Conservation (phyloP, 176 grass and related monocot species). For the Lolium rigidum region DNA sequence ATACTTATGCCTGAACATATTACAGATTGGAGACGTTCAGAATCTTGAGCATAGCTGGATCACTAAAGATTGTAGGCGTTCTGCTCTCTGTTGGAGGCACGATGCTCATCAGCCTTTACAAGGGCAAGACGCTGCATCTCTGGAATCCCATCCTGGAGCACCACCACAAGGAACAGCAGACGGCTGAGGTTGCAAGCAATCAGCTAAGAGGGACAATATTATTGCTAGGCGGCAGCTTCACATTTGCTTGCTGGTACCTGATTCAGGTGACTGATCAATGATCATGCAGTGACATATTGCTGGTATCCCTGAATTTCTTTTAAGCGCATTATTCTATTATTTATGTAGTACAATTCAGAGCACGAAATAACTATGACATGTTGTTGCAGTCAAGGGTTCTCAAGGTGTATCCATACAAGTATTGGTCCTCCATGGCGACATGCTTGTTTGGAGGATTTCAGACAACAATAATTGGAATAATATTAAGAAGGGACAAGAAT, state of each 20-base stretch:
- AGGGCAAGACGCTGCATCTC: conserved; percentile 52
- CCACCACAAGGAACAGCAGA: background rate
- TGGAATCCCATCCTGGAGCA: conserved; percentile 44
- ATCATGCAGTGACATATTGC: background rate
- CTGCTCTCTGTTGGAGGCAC: conserved; percentile 52
- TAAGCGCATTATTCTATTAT: background rate
- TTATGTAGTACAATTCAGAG: background rate
- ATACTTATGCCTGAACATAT: background rate
- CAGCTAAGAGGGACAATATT: conserved; percentile 51
- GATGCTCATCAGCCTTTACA: conserved; percentile 62
- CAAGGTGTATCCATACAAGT: conserved; percentile 72
- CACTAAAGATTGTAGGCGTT: conserved; percentile 42
- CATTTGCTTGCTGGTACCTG: conserved; percentile 62
- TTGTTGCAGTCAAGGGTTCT: conserved; percentile 52
- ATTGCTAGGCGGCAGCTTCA: conserved; percentile 46
- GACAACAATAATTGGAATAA: conserved; percentile 46
- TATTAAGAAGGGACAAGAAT: conserved; percentile 50
- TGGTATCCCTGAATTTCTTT: background rate
- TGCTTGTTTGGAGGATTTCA: conserved; percentile 65
- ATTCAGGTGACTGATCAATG: conserved; percentile 57
- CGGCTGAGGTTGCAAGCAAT: background rate
- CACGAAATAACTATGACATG: background rate
- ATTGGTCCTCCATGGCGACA: conserved; percentile 63
- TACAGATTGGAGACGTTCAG: conserved; percentile 47
- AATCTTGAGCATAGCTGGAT: conserved; percentile 27